Base-by-base conservation (phyloP, 306 rosid species). In the Acacia crassicarpa region DNA sequence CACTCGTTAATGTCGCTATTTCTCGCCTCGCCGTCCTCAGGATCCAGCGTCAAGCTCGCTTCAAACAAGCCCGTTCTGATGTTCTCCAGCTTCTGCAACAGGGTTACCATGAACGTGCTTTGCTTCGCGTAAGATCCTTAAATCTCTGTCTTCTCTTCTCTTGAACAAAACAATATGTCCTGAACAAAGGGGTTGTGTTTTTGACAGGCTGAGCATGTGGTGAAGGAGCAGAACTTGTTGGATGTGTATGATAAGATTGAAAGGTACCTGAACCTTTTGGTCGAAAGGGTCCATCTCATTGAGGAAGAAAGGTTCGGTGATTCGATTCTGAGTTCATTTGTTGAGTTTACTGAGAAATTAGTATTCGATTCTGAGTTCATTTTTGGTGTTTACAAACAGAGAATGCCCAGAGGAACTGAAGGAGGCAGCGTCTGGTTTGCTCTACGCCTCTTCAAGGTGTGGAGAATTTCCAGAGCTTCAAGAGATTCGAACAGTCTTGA, bases 381-480 rank as follows among this genome's bases (percentile, higher is more conserved):
- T 69, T 38, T 30, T 73, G 51, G 40, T 79, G 79, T 8, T 59
- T 79, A 74, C 9, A 95, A 75, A 74, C 12, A 95, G 99, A 74
- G 96, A 86, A 71, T 93, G 99, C 69, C 99, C 98, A 0, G 91
- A 85, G 45, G 99, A 95, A 82, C 81, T 95, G 62, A 86, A 70
- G 77, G 98, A 95, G 83, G 94, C 98, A 38, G 87, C 86, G 20
- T 88, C 99, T 1, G 87, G 97, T n/a, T 67, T 93, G 83, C 72
- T 95, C 46, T 93, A 78, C 46, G 92, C 97, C 8, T 89, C 98
- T 59, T 93, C 97, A 1, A 95, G 99, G 72, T 93, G 97, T 44
- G 99, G 99, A 77, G 99, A 95, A 75, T 95, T 95, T 70, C 99
- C 98, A 0, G 99, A 95, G 90, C 95, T 93, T 77, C 91, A 83